Evolutionary conservation across 805 yeast species (phyloP).

Genomic region (Candida ipomoeae): DNA sequence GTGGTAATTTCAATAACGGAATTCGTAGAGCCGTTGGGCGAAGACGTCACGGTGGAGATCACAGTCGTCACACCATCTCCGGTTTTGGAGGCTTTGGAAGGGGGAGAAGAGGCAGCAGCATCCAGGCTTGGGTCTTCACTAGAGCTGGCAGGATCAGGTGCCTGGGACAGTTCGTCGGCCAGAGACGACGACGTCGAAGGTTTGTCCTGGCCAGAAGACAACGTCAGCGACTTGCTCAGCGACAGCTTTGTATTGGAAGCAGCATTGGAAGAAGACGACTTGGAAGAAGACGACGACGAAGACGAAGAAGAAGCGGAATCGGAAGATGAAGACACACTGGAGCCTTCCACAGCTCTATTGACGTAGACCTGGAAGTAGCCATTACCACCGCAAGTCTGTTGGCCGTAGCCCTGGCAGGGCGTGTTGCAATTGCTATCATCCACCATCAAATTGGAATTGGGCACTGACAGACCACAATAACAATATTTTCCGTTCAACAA

Average conservation of each 20-base stretch:
- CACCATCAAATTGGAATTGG: conserved; percentile 20
- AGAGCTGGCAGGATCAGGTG: background rate
- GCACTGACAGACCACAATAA: conserved; percentile 58
- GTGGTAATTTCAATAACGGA: conserved; percentile 23
- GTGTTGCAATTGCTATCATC: conserved; percentile 18
- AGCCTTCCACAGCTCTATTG: conserved; percentile 24
- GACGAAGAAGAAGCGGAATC: conserved; percentile 15
- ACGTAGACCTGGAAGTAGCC: conserved; percentile 44
- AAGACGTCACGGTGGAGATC: conserved; percentile 18
- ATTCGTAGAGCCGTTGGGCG: conserved; percentile 10
- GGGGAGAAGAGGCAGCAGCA: background rate
- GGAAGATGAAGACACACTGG: conserved; percentile 13
- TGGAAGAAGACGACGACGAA: conserved; percentile 13
- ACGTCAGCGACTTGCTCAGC: background rate
- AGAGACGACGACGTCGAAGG: background rate
- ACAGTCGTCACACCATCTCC: conserved; percentile 17
- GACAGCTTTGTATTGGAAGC: conserved; percentile 2
- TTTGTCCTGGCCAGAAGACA: background rate
- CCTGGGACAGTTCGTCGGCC: background rate
- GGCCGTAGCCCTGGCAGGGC: conserved; percentile 59
- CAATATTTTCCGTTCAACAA: conserved; percentile 51
- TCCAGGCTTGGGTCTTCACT: background rate
- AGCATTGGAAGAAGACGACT: conserved; percentile 11
- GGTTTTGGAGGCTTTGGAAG: conserved; percentile 7
- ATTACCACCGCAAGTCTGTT: conserved; percentile 54